Base-by-base conservation (phyloP, 192 early-diverging fungal genomes). In the Coemansia brasiliensis region DNA sequence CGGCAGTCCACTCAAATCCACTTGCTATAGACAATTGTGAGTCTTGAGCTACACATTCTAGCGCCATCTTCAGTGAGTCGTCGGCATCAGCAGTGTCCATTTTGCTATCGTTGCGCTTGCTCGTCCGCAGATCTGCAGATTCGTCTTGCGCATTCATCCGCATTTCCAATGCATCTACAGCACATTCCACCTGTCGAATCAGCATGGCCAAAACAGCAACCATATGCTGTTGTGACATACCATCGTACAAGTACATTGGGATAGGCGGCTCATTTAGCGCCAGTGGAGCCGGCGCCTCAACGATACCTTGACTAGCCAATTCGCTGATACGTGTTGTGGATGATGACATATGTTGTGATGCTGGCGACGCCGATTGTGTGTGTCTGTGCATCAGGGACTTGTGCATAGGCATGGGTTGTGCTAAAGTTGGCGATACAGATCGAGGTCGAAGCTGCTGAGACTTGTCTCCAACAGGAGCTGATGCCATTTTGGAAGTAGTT, bases 221-320 rank as follows among this genome's bases (percentile, higher is more conserved):
- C 7, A 72, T 37, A 38, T 79, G 75, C 22, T 50, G 61, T 29
- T 67, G 69, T 12, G 75, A 55, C 75, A 79, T 79, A 12, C 57
- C 65, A 25, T 79, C 75, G 27, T 62, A 67, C 53, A 79, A 35
- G 55, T 68, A 79, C 18, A 79, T 35, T 4, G 75, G 75, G 7
- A 67, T 58, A 0, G 75, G 75, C 21, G 75, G 75, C 55, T 79
- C 75, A 52, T 72, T 79, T 39, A 72, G 57, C 13, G 69, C 69
- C 24, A 67, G 52, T 20, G 65, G 60, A 24, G 62, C 17, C 38
- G 55, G 59, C 22, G 64, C 54, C 11, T 46, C 54, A 21, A 58
- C 55, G 10, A 39, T 27, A 16, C 55, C 63, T 39, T 49, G 61
- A 25, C 59, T 35, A 2, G 59, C 38, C 48, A 59, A 29, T 20